Percentiles rank a stretch among this genome's conserved stretches.
Evolutionary conservation across 768 basidiomycete genomes (phyloP).

Genomic region (Trametes coccinea): DNA sequence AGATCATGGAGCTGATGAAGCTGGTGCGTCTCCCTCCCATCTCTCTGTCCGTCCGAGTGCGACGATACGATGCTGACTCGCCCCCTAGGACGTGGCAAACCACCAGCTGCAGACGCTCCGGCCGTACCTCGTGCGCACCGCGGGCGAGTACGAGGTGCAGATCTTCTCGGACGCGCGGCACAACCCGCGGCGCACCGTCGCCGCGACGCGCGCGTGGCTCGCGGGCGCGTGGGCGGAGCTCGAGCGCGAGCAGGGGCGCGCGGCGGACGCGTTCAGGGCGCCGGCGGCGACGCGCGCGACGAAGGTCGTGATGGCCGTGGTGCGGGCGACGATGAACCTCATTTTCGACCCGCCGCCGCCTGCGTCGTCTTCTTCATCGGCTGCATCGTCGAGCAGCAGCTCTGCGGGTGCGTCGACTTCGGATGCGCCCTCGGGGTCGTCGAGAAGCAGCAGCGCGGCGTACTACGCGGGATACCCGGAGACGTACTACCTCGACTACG

Average conservation of each 20-base stretch:
- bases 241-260: not conserved
- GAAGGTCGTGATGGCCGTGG: constrained; percentile 33
- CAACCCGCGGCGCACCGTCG: constrained; percentile 39
- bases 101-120: constrained; percentile 93
- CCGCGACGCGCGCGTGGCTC: constrained; percentile 67
- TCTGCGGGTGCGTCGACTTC: constrained; percentile 53
- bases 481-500: constrained; percentile 77
- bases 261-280: not conserved
- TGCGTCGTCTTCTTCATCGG: not conserved
- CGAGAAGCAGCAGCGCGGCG: constrained; percentile 28
- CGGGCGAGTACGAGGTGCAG: constrained; percentile 77
- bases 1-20: constrained; percentile 94
- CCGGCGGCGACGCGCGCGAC: constrained; percentile 31
- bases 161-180: constrained; percentile 64
- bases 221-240: constrained; percentile 47
- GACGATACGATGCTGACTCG: not conserved
- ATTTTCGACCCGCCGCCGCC: constrained; percentile 30
- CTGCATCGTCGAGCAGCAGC: constrained; percentile 14
- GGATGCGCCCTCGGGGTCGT: constrained; percentile 50
- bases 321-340: constrained; percentile 25
- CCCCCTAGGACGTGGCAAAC: constrained; percentile 87
- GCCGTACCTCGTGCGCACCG: constrained; percentile 81
- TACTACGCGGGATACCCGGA: constrained; percentile 61
- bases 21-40: constrained; percentile 57
- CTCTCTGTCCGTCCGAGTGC: no score